Base-by-base conservation (phyloP, 257 asterid species). In the Eustoma russellianum region DNA sequence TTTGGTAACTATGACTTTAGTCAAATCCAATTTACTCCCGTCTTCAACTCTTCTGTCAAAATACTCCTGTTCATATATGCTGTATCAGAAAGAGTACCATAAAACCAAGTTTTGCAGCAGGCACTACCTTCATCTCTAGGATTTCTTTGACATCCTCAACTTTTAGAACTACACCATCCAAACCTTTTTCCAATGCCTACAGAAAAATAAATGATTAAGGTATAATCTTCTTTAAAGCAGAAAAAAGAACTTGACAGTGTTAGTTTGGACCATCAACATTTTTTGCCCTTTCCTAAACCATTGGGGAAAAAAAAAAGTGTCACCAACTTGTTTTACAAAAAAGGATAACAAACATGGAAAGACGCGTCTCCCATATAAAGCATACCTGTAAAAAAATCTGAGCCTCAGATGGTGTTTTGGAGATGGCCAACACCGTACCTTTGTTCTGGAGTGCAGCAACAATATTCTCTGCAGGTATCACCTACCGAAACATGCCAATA, bases 131-230 rank as follows among this genome's bases (percentile, higher is more conserved):
- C 52, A 89, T 76, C 66, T 77, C 87, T 53, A 83, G 62, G 61
- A 85, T 49, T 49, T 87, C 77, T 54, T 68, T 74, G n/a, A 65
- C 72, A 66, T 81, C 83, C 60, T 77, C 90, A 14, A 86, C 88
- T 81, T 81, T 83, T 69, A 89, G 66, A 67, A 89, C 88, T 35
- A 89, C 94, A 41, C 97, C 95, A 55, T 81, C 86, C 63, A 89
- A 70, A 54, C 97, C 97, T 5, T 62, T 93, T 79, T 89, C 94
- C 74, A 89, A 77, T 52, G 97, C 97, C 94, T 89, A 70, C 64
- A 67, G 72, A 60, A 66, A 50, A 12, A 60, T 45, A 45, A 43
- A 57, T 41, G 24, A 73, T 59, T 33, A 57, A 58, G 48, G 44
- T 2, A 55, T 13, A 2, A 2, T 14, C 14, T 53, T 17, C 15